These are phyloP conservation scores for Alternaria angustiovoidea DNA, from an alignment of 2,329 filamentous ascomycete species.

Conservation along the genomic window DNA sequence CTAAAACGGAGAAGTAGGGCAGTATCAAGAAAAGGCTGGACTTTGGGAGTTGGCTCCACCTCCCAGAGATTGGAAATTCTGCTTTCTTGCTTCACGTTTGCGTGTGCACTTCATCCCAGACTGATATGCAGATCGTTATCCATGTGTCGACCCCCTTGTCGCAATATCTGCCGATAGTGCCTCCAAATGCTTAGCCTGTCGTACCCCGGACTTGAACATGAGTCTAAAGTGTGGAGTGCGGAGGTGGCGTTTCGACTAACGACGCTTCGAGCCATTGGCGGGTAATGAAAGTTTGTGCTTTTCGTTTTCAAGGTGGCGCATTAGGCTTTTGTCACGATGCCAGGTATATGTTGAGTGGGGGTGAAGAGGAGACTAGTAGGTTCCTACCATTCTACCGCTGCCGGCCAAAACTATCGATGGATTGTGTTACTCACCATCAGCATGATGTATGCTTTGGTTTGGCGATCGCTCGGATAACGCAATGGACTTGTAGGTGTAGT, in stretches of 20 bases:
- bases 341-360: background rate
- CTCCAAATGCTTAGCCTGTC: slow-evolving; percentile 20
- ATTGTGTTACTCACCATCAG: background rate
- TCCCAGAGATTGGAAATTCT: no score
- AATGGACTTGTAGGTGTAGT: background rate
- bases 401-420: background rate
- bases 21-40: background rate
- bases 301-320: slow-evolving; percentile 5
- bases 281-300: background rate
- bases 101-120: background rate
- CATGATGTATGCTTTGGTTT: background rate
- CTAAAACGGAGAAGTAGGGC: background rate
- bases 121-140: slow-evolving; percentile 19
- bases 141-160: slow-evolving; percentile 6
- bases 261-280: background rate
- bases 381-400: background rate
- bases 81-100: background rate
- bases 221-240: slow-evolving; percentile 32
- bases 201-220: slow-evolving; percentile 24
- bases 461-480: background rate
- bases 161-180: slow-evolving; percentile 34
- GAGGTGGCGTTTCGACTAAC: slow-evolving; percentile 18
- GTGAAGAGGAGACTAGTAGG: background rate
- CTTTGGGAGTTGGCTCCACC: background rate
- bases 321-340: background rate